Base-by-base conservation (phyloP, 176 grass and related monocot species). In the Phoenix roebelenii region DNA sequence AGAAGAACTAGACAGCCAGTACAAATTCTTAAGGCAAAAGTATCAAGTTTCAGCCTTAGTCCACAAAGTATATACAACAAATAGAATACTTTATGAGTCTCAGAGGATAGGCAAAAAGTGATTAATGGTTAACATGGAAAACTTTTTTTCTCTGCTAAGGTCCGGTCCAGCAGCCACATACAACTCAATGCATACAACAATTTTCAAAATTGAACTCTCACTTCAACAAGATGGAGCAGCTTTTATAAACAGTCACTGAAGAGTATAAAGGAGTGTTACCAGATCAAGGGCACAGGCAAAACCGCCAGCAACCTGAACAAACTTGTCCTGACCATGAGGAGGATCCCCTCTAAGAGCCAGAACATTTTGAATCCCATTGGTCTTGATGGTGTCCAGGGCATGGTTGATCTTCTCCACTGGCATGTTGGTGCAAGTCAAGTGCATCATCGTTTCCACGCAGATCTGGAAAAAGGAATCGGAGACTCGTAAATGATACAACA, bases 401-500 rank as follows among this genome's bases (percentile, higher is more conserved):
- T 79, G 75, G 49, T 94, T 77, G 24, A 94, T 94, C 69, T 94
- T 87, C 77, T 94, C 89, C 30, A 94, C 67, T 26, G 81, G 89
- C 89, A 94, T 94, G 67, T 94, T 94, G 57, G 84, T 94, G 68
- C 89, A 94, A 72, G 89, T 94, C 74, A 94, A 74, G 58, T 94
- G 89, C 89, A 94, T 94, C 89, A 94, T 94, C 55, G 89, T 82
- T 84, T 94, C 89, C 51, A 94, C 89, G 2, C 89, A 94, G 3
- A 94, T 69, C 89, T 94, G 53, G 51, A 74, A 65, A 75, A 72
- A 49, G 50, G 4, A 44, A 77, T 30, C 49, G 15, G 30, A 7
- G 50, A 64, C 15, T 18, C 59, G 71, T 50, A 55, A 53, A 30
- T 28, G 67, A 64, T 4, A 65, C 7, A 23, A 0, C 12, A 51